Conservation (phyloP, 2,329 filamentous ascomycete species). For the Herpotrichia juniperi region DNA sequence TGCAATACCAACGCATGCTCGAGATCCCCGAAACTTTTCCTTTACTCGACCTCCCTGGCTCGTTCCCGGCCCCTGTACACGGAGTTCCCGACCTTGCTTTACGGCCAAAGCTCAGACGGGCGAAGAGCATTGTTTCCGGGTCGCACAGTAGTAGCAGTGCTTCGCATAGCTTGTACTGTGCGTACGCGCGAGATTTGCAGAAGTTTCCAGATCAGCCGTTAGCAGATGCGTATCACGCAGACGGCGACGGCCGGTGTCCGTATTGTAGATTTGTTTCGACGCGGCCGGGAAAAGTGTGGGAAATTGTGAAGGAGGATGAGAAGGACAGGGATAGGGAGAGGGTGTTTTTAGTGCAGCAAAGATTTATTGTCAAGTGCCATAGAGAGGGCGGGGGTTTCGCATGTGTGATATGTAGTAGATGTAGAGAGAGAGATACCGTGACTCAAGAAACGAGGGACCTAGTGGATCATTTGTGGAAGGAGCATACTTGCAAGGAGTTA, state of each 20-base stretch:
- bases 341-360: conserved; percentile 30
- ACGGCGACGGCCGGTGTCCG: conserved; percentile 34
- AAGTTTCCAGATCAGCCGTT: conserved; percentile 24
- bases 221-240: conserved; percentile 25
- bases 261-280: conserved; percentile 30
- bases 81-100: neutral
- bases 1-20: conserved; percentile 37
- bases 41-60: neutral
- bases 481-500: conserved; percentile 35
- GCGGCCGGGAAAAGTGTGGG: conserved; percentile 35
- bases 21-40: conserved; percentile 28
- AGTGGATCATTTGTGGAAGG: conserved; percentile 42
- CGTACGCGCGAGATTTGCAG: conserved; percentile 40
- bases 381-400: conserved; percentile 34
- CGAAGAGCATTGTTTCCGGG: neutral
- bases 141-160: neutral
- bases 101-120: neutral
- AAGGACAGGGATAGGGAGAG: conserved; percentile 7
- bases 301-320: conserved; percentile 26
- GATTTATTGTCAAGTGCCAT: conserved; percentile 42
- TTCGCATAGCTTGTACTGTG: conserved; percentile 30
- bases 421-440: conserved; percentile 32
- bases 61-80: neutral
- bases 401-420: conserved; percentile 35
- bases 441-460: conserved; percentile 28